Evolutionary conservation across 331 rosid genomes (phyloP), one percentile per base, ranked within the genome.

Genomic region (Saraca asoca): DNA sequence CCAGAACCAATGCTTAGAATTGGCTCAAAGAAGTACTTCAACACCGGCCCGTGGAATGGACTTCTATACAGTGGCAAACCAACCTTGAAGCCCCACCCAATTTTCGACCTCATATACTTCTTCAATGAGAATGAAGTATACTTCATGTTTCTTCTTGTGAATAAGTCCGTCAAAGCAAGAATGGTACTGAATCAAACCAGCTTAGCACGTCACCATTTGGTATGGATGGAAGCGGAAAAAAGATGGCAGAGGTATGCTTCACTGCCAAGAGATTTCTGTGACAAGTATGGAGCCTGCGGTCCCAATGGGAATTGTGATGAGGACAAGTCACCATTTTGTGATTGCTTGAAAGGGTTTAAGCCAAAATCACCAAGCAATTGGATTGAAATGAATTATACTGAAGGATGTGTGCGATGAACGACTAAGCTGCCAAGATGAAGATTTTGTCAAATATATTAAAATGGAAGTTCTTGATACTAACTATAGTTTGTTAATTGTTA

Each of bases 211-310:
- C 0, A 24, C 14, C 57, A 60, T 12, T 62, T 14, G 13, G 62
- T 41, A 9, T 80, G 85, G 82, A 14, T 19, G 7, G 70, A 33
- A 7, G 42, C 5, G 24, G 48, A 62, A 3, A 51, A 41, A 52
- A 11, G 2, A 1, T 80, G 85, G 83, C 58, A 14, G 29, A 5
- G 17, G 9, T 83, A 61, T 58, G 10, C 14, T 37, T 56, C 77
- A 11, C 5, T 78, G 2, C 84, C 87, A 6, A 79, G 64, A 38
- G 87, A 79, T 39, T 35, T 19, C 24, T 82, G 85, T 63, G 88
- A 83, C 39, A 44, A 18, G 7, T 80, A 73, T 63, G 75, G 72
- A 1, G 57, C 55, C 6, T 83, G 81, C 62, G 88, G 85, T 10
- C 16, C 83, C 2, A 60, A 64, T 73, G 79, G 84, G 16, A 51